Conservation (phyloP, 225 moss, liverwort and hornwort genomes). For the Pseudoscleropodium purum region DNA sequence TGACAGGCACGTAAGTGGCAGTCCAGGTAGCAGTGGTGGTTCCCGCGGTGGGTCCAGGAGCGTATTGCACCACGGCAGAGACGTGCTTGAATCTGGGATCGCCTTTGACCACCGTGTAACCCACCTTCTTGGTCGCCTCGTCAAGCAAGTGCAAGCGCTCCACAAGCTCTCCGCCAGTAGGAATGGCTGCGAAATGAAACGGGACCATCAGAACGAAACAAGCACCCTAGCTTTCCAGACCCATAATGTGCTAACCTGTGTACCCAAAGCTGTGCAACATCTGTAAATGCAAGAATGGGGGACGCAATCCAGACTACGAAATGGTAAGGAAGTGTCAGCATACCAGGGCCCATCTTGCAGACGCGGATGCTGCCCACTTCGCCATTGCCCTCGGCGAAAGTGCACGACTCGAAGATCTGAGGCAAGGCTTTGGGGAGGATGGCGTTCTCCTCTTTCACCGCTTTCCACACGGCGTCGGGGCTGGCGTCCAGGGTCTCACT, state of each 20-base stretch:
- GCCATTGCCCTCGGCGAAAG: conserved; percentile 2
- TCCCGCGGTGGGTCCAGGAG: background rate
- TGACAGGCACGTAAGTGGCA: conserved; percentile 11
- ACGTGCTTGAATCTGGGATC: conserved; percentile 29
- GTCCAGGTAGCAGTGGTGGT: conserved; percentile 23
- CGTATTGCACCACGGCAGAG: background rate
- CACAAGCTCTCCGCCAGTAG: conserved; percentile 5
- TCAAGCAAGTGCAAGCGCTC: conserved; percentile 8
- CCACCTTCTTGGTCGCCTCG: conserved; percentile 10
- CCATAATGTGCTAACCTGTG: background rate
- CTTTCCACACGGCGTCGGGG: conserved; percentile 10
- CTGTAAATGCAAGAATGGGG: background rate
- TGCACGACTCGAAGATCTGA: conserved; percentile 10
- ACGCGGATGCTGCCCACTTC: conserved; percentile 14
- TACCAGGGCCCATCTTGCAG: conserved; percentile 27
- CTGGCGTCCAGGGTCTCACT: conserved; percentile 1
- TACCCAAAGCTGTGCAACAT: background rate
- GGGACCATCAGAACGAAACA: background rate
- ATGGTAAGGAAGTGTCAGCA: background rate
- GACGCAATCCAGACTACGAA: background rate
- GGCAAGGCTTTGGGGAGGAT: conserved; percentile 14
- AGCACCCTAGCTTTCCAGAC: background rate
- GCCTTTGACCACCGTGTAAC: conserved; percentile 6
- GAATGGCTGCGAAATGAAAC: background rate
- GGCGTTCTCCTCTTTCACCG: background rate